Evolutionary conservation across 1,139 yeast species (phyloP), one percentile per base, ranked within the genome.

Genomic region (Nakaseomyces bracarensis): DNA sequence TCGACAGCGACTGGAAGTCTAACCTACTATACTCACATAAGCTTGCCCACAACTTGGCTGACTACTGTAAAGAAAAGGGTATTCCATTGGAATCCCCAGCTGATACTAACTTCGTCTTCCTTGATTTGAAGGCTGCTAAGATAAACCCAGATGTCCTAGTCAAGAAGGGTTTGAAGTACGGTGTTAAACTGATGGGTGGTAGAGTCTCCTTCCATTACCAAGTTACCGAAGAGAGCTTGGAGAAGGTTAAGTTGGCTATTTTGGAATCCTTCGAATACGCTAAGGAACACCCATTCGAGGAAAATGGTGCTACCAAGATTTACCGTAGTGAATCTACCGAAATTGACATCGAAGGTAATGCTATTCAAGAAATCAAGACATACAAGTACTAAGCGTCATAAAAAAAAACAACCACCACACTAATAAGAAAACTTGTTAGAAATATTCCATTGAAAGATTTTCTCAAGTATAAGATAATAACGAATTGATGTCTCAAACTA

Each of bases 201-300:
- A 71, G 95, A 55, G 66, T 89, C 41, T 91, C 94, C 1, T 81
- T 87, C 71, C 96, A 86, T 61, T 85, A 81, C 65, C 96, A 87
- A 64, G 74, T 76, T 46, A 68, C 79, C 28, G 72, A 71, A 28
- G 78, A 79, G 43, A 74, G 86, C 42, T 72, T 86, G 40, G 89
- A 81, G 44, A 71, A 67, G 37, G 70, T 84, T 42, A 82, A 82
- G 58, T 55, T 61, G 42, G 82, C 83, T 10, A 64, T 84, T 30
- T 55, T 69, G 41, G 84, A 79, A 51, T 74, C 84, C 39, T 69
- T 66, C 55, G 69, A 74, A 45, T 68, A 73, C 52, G 69, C 78
- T 3, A 55, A 66, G 51, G 57, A 56, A 44, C 62, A 66, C 48
- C 73, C 72, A 38, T 67, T 58, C 51, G 57, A 58, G 48, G 60